A percentile compares a stretch with the other conserved stretches of the same genome.
Conservation (phyloP, 257 asterid genomes). For the Solanum neorickii region DNA sequence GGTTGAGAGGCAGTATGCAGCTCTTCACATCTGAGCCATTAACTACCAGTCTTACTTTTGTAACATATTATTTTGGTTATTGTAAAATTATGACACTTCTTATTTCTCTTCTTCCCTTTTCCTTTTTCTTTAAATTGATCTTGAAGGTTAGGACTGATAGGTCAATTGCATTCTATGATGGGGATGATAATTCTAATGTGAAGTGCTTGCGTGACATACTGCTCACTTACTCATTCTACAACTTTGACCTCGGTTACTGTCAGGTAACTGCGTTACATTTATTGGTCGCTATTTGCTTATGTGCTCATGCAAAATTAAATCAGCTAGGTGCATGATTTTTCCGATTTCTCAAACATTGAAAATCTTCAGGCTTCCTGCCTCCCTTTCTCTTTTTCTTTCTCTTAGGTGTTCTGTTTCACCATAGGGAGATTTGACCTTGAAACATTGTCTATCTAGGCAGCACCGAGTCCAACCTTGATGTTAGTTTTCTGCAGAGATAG, state of each 20-base stretch:
- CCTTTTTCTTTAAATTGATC: not conserved
- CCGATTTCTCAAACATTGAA: not conserved
- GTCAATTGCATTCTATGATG: constrained; percentile 74
- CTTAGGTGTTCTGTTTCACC: not conserved
- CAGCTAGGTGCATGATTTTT: not conserved
- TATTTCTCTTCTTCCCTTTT: not conserved
- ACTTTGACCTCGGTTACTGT: constrained; percentile 98
- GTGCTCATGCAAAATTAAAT: not conserved
- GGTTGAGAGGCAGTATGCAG: not conserved
- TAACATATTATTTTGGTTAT: not conserved
- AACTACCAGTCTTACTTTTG: not conserved
- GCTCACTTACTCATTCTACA: constrained; percentile 93
- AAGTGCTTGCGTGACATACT: constrained; percentile 74
- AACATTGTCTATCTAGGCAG: not conserved
- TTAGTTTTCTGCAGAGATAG: not conserved
- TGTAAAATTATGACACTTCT: not conserved
- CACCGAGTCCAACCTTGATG: not conserved
- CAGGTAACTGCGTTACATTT: constrained; percentile 45
- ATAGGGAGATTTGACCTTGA: not conserved
- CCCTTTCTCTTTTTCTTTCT: not conserved
- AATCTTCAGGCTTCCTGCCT: not conserved
- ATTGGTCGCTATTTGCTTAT: not conserved
- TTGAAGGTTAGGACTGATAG: constrained; percentile 96
- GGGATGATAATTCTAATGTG: constrained; percentile 95
- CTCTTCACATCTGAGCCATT: not conserved